Base-by-base conservation (phyloP, 768 basidiomycete genomes). In the Mycena indigotica region DNA sequence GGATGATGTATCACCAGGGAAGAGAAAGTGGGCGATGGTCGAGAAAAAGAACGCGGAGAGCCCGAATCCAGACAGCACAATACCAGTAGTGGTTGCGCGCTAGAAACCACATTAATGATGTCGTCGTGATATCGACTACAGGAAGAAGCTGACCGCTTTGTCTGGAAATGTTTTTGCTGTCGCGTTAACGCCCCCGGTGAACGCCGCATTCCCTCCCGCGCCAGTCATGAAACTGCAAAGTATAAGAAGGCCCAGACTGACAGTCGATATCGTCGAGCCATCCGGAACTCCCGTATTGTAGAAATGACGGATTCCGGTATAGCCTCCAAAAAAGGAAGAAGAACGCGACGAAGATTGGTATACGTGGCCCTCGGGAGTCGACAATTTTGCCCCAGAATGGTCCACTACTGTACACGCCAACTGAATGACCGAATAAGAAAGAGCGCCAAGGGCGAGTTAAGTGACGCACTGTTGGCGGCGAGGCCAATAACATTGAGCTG, bases 1-100 rank as follows among this genome's bases (percentile, higher is more conserved):
- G 1, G 85, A 80, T 0, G 87, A 88, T 0, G 89, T 91, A 65
- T 94, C 80, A 0, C 91, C 93, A 0, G 89, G 85, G 65, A 86
- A 95, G 40, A 87, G 69, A 0, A 82, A 66, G 55, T 88, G 86
- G 0, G 92, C 85, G 32, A 95, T 73, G 1, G 85, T 80, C 13
- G 91, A 90, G 73, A 95, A 97, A 60, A 91, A 77, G 77, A 96
- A 96, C 0, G 95, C 95, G 0, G 92, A 94, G 16, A 98, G 83
- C 0, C 95, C 94, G 61, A 92, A 94, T 28, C 92, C 94, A 0
- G 92, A 91, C 19, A 94, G 72, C 29, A 95, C 93, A 8, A 93
- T 69, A 2, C 88, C 88, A 0, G 89, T 91, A 8, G 85, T 82
- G 0, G 85, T 85, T 12, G 87, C 93, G 19, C 93, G 80, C 88